Conservation (phyloP, 371 early-diverging fungal genomes). For the Lichtheimia ramosa region DNA sequence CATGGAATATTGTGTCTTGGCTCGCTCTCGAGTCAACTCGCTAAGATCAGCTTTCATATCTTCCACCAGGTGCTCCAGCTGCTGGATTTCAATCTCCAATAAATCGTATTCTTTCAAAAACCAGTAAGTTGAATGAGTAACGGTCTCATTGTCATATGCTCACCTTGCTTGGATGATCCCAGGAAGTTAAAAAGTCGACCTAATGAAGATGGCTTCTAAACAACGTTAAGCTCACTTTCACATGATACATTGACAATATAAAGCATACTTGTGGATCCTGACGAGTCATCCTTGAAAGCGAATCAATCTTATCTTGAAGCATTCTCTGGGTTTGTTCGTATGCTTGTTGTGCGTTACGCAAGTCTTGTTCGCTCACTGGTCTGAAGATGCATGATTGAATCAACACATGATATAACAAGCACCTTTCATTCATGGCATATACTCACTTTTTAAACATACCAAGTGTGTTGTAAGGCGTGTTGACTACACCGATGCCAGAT, state of each 20-base stretch:
- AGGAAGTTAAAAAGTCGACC: slow-evolving; percentile 3
- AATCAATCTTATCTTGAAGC: slow-evolving; percentile 27
- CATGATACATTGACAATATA: background rate
- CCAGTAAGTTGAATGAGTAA: background rate
- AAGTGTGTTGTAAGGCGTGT: slow-evolving; percentile 76
- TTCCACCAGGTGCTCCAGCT: slow-evolving; percentile 24
- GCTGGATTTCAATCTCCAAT: slow-evolving; percentile 34
- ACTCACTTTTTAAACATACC: slow-evolving; percentile 21
- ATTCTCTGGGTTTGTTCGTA: slow-evolving; percentile 32
- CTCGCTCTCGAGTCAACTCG: slow-evolving; percentile 34
- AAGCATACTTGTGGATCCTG: background rate
- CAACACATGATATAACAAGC: background rate
- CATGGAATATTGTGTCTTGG: slow-evolving; percentile 60
- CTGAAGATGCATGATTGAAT: background rate
- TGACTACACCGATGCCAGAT: slow-evolving; percentile 94
- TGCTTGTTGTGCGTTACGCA: slow-evolving; percentile 32
- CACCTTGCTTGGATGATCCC: slow-evolving; percentile 5
- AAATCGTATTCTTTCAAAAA: slow-evolving; percentile 15
- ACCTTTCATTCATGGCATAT: background rate
- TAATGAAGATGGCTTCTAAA: background rate
- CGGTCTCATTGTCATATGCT: background rate
- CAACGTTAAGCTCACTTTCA: background rate
- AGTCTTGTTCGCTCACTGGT: slow-evolving; percentile 34
- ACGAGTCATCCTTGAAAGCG: background rate
- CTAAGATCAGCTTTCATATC: slow-evolving; percentile 40